Conservation (phyloP, 2,329 filamentous ascomycete species). For the Hypoxylon sp. region DNA sequence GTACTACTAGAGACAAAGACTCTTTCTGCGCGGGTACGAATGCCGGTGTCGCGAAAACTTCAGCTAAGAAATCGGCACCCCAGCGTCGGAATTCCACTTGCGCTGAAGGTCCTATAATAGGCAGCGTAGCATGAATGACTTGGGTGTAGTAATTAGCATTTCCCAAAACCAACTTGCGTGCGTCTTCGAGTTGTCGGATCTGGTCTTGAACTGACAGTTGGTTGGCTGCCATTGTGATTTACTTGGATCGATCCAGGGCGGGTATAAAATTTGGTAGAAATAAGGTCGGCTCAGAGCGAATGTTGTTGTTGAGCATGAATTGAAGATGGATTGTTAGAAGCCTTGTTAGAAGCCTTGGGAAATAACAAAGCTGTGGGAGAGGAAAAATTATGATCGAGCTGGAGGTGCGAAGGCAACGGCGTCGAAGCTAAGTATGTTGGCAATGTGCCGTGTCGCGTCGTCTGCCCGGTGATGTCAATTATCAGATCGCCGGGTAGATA, state of each 20-base stretch:
- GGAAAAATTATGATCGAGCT: neutral
- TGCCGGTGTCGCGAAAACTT: conserved; percentile 94
- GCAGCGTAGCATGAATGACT: conserved; percentile 93
- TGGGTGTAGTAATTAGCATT: conserved; percentile 91
- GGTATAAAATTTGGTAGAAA: conserved; percentile 18
- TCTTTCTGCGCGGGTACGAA: conserved; percentile 84
- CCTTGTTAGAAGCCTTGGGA: neutral
- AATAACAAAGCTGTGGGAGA: neutral
- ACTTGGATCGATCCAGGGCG: conserved; percentile 25
- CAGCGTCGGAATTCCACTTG: conserved; percentile 89
- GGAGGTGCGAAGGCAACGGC: neutral
- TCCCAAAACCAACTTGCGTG: conserved; percentile 88
- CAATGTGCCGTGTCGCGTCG: conserved; percentile 23
- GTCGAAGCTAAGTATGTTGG: conserved; percentile 11
- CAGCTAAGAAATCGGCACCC: conserved; percentile 95
- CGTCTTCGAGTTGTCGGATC: conserved; percentile 89
- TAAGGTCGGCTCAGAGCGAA: neutral
- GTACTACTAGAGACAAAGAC: conserved; percentile 80
- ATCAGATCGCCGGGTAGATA: conserved; percentile 38
- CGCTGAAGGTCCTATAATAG: conserved; percentile 83
- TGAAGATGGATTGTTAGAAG: conserved; percentile 5
- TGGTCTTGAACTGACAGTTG: conserved; percentile 77
- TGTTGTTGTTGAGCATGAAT: conserved; percentile 6
- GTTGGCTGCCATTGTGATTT: conserved; percentile 66
- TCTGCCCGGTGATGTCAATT: conserved; percentile 49